Evolutionary conservation across 2,329 filamentous ascomycete genomes (phyloP).

Genomic region (Exserohilum turcica): DNA sequence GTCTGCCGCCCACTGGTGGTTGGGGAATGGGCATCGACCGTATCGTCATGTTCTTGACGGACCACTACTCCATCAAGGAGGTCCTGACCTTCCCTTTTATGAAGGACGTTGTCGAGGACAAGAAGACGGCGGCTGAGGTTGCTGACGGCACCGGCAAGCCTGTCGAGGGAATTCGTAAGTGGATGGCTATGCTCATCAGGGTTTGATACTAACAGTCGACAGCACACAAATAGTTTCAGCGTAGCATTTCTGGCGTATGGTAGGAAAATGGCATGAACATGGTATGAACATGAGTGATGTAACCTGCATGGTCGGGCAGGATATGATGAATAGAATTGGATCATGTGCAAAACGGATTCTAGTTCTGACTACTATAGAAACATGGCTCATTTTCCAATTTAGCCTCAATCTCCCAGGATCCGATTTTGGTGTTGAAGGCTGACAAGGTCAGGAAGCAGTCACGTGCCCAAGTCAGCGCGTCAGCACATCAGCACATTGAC

Average conservation of each 20-base stretch:
- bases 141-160: slow-evolving; percentile 63
- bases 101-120: slow-evolving; percentile 67
- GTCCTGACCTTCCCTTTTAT: slow-evolving; percentile 97
- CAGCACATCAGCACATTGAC: too few relatives aligned
- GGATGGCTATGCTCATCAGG: neutral
- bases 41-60: slow-evolving; percentile 91
- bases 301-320: neutral
- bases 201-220: slow-evolving; percentile 5
- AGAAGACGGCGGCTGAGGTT: slow-evolving; percentile 64
- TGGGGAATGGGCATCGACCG: slow-evolving; percentile 97
- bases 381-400: too few relatives aligned
- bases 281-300: neutral
- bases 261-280: slow-evolving; percentile 1
- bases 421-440: too few relatives aligned
- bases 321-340: neutral
- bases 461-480: too few relatives aligned
- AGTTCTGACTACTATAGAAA: neutral
- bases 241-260: slow-evolving; percentile 22
- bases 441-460: too few relatives aligned
- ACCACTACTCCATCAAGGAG: slow-evolving; percentile 96
- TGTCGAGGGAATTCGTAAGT: slow-evolving; percentile 63
- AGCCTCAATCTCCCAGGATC: too few relatives aligned
- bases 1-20: slow-evolving; percentile 86
- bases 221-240: slow-evolving; percentile 30
- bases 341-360: neutral